phyloP scores from a whole-genome alignment of 768 basidiomycete genomes.

The Boletellus emodensis region DNA sequence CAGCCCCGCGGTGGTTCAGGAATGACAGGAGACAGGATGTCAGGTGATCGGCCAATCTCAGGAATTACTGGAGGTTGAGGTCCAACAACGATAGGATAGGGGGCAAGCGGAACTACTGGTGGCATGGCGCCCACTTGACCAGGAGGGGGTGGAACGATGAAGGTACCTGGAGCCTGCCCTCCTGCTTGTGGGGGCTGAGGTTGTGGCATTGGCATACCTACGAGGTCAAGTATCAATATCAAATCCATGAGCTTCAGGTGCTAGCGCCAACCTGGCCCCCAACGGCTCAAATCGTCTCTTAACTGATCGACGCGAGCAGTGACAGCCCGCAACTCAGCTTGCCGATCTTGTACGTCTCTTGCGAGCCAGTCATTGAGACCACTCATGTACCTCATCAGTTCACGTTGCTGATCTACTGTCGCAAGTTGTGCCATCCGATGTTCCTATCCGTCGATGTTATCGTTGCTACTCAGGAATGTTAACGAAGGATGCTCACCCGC shows the following conservation, averaged over 20 bases:
- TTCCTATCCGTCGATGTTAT: slow-evolving; percentile 45
- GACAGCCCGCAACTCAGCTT: slow-evolving; percentile 65
- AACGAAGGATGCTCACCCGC: slow-evolving; percentile 41
- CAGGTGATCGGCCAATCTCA: slow-evolving; percentile 3
- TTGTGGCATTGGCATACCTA: slow-evolving; percentile 27
- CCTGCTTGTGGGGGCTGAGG: slow-evolving; percentile 15
- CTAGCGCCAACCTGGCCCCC: slow-evolving; percentile 36
- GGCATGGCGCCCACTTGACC: slow-evolving; percentile 10
- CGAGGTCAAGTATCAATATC: slow-evolving; percentile 1
- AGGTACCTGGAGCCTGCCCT: slow-evolving; percentile 9
- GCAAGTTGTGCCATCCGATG: slow-evolving; percentile 71
- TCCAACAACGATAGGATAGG: slow-evolving; percentile 5
- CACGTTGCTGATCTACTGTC: slow-evolving; percentile 74
- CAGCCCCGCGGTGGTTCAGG: slow-evolving; percentile 25
- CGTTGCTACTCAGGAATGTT: background rate
- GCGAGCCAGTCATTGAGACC: slow-evolving; percentile 76
- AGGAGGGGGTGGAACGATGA: slow-evolving; percentile 23
- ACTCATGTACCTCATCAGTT: slow-evolving; percentile 75
- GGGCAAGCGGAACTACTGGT: slow-evolving; percentile 13
- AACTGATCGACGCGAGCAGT: slow-evolving; percentile 55
- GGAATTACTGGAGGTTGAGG: slow-evolving; percentile 24
- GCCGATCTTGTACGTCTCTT: slow-evolving; percentile 75
- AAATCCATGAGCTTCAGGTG: background rate
- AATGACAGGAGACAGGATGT: slow-evolving; percentile 21
- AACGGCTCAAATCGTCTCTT: slow-evolving; percentile 40